Evolutionary conservation across 2,329 filamentous ascomycete species (phyloP).

Genomic region (Colletotrichum tanaceti): DNA sequence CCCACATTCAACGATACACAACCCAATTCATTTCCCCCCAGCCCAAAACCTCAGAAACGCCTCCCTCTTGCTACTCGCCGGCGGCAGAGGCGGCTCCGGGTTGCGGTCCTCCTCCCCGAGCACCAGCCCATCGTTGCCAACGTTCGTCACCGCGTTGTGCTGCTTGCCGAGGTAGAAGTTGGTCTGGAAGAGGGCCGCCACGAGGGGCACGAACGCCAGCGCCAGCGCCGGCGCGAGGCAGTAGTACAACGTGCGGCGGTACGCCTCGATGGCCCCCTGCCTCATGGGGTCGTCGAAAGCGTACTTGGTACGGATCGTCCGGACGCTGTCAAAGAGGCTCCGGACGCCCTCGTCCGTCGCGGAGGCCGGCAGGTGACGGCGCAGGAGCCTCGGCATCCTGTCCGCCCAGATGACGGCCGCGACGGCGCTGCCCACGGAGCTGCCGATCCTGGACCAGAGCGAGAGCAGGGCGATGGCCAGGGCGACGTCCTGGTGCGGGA

Average conservation of each 20-base stretch:
- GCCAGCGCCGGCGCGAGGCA: conserved; percentile 35
- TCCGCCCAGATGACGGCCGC: conserved; percentile 36
- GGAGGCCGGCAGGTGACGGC: conserved; percentile 42
- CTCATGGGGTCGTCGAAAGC: conserved; percentile 39
- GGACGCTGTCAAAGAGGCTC: conserved; percentile 28
- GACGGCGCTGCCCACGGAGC: conserved; percentile 33
- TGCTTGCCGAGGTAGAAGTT: conserved; percentile 40
- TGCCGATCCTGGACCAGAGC: conserved; percentile 36
- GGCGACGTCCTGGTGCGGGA: conserved; percentile 34
- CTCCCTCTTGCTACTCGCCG: conserved; percentile 43
- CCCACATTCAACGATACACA: too few species aligned
- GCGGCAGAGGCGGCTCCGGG: conserved; percentile 31
- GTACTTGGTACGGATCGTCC: conserved; percentile 37
- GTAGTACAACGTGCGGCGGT: conserved; percentile 37
- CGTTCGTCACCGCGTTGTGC: conserved; percentile 39
- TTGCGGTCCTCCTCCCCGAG: conserved; percentile 35
- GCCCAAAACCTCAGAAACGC: conserved; percentile 47
- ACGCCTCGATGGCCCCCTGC: conserved; percentile 41
- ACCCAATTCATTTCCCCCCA: not conserved
- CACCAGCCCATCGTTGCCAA: conserved; percentile 27
- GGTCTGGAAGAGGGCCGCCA: conserved; percentile 38
- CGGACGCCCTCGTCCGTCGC: conserved; percentile 43
- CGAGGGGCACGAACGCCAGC: conserved; percentile 34
- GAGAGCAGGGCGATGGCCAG: conserved; percentile 32
- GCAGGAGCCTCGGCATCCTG: conserved; percentile 45